Evolutionary conservation across 2,329 filamentous ascomycete genomes (phyloP), one percentile per base, ranked within the genome.

Genomic region (Colletotrichum echinochloae): DNA sequence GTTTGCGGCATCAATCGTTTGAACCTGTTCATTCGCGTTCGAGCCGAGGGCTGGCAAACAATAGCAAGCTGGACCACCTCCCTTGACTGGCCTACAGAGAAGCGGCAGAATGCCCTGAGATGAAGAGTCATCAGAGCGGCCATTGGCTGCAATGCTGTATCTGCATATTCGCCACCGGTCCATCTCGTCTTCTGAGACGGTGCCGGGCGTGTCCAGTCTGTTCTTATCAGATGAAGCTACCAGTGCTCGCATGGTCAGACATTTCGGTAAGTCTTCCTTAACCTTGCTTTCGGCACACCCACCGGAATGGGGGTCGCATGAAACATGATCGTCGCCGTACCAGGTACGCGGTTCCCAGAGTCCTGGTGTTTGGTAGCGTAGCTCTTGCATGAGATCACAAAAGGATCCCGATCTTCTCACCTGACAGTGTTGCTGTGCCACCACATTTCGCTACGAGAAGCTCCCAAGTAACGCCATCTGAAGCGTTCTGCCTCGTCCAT

Each of bases 381-480:
- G n/a, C 20, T 49, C 18, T 30, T 51, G 57, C 64, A 63, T 67
- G 64, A 70, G 39, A 39, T 52, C n/a, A 28, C 23, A 20, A 16
- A 30, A 30, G 33, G 23, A 64, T 23, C 68, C 39, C 64, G 28
- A 46, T 56, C 64, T 71, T 71, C 44, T 63, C 68, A 71, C 68
- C 68, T 68, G 68, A 70, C 56, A 35, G 59, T 46, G 14, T 51
- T 55, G 48, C 23, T 48, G 64, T 18, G 52, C 55, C 56, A 46
- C 33, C 51, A 28, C 67, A 57, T 35, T 62, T 59, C 44, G 67
- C 46, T 35, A 71, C 37, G 64, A 71, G 64, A 56, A 67, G 56
- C 63, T 67, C 23, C 26, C 52, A 8, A 48, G 5, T 30, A 52
- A 61, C 52, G 65, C 64, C 68, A 48, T 71, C 68, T 67, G 68